These are phyloP conservation scores for Quillaja saponaria DNA, from an alignment of 306 rosid species.

Conservation along the genomic window DNA sequence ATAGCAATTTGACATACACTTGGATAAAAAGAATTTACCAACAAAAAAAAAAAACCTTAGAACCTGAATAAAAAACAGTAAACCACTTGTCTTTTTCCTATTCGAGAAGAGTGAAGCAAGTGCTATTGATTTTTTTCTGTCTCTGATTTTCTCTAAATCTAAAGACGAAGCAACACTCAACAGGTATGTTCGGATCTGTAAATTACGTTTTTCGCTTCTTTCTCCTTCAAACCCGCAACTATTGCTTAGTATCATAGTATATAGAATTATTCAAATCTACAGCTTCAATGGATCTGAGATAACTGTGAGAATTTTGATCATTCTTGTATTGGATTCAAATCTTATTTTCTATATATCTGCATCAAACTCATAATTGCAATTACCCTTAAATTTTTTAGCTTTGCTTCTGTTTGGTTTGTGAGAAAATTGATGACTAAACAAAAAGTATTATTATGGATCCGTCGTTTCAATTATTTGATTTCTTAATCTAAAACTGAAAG, in stretches of 20 bases:
- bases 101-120: neutral
- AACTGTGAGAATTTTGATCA: neutral
- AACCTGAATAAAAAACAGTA: neutral
- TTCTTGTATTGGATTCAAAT: neutral
- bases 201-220: neutral
- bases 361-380: neutral
- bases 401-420: neutral
- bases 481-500: neutral
- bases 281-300: neutral
- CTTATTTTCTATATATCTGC: neutral
- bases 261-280: conserved; percentile 35
- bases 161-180: neutral
- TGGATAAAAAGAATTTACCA: too few species aligned
- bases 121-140: neutral
- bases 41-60: neutral
- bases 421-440: neutral
- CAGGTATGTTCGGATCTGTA: conserved; percentile 19
- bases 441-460: neutral
- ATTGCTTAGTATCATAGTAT: neutral
- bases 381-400: neutral
- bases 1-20: too few species aligned
- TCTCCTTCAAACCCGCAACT: neutral
- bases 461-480: neutral
- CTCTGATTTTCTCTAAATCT: conserved; percentile 25
- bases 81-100: neutral